Evolutionary conservation across 2,329 filamentous ascomycete genomes (phyloP).

Genomic region (Aspergillus brasiliensis): DNA sequence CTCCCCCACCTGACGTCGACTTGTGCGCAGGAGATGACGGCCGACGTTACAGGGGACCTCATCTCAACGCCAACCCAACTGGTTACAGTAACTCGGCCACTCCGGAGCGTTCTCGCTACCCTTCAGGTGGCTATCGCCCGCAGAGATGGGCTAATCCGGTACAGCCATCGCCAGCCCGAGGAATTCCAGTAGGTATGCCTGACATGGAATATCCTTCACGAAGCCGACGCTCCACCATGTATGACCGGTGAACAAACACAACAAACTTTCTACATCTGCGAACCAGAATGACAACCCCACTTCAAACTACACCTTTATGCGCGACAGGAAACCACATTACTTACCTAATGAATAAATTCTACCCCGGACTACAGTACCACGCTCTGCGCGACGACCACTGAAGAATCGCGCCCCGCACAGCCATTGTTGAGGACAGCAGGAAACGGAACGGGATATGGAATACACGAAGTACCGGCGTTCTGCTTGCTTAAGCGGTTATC

Average conservation of each 20-base stretch:
- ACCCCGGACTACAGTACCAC: no score
- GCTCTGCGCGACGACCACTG: no score
- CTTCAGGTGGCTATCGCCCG: neutral
- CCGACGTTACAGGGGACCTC: slow-evolving; percentile 27
- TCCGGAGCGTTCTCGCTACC: slow-evolving; percentile 2
- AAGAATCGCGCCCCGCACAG: no score
- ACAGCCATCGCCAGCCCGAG: neutral
- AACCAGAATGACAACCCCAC: no score
- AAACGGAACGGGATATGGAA: no score
- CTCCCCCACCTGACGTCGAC: slow-evolving; percentile 27
- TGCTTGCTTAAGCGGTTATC: no score
- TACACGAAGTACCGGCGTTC: no score
- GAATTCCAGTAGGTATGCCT: neutral
- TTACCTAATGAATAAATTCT: no score
- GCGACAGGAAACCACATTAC: no score
- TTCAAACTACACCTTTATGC: no score
- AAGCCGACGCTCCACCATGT: slow-evolving; percentile 16
- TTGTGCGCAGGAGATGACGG: slow-evolving; percentile 23
- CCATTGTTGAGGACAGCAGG: no score
- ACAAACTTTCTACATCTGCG: no score
- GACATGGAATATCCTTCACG: slow-evolving; percentile 13
- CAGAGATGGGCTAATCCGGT: slow-evolving; percentile 11
- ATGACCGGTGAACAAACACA: slow-evolving; percentile 13
- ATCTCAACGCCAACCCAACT: slow-evolving; percentile 5
- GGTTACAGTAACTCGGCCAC: slow-evolving; percentile 9